Conservation (phyloP, 2,329 filamentous ascomycete genomes). For the Monosporascus sp. region DNA sequence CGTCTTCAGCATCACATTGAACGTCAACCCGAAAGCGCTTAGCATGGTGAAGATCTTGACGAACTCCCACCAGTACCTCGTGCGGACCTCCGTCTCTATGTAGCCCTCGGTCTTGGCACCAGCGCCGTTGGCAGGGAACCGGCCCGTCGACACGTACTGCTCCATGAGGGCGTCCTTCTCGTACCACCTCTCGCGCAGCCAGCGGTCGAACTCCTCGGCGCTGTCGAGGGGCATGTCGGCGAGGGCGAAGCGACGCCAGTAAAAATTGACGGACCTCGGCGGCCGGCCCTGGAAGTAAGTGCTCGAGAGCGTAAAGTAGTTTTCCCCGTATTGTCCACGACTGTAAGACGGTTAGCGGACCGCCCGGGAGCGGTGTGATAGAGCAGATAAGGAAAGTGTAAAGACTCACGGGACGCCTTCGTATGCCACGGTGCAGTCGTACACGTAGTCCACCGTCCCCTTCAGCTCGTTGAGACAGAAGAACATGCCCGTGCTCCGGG, state of each 20-base stretch:
- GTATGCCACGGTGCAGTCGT: conserved; percentile 93
- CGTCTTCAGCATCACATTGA: conserved; percentile 28
- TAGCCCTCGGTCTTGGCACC: conserved; percentile 38
- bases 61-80: conserved; percentile 50
- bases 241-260: conserved; percentile 84
- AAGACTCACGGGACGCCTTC: conserved; percentile 77
- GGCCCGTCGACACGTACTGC: conserved; percentile 69
- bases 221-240: conserved; percentile 75
- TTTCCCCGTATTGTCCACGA: conserved; percentile 79
- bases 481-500: conserved; percentile 72
- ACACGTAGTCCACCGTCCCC: conserved; percentile 73
- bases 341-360: conserved; percentile 32
- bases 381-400: not conserved
- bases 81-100: conserved; percentile 55
- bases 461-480: conserved; percentile 75
- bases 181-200: conserved; percentile 82
- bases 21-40: conserved; percentile 37
- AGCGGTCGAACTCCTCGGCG: conserved; percentile 69
- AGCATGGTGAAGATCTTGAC: conserved; percentile 48
- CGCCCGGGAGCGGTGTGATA: not conserved
- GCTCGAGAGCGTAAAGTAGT: conserved; percentile 79
- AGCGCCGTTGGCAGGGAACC: conserved; percentile 67
- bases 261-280: conserved; percentile 93
- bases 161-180: conserved; percentile 91
- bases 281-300: conserved; percentile 85